Percentiles rank a stretch among this genome's conserved stretches.
Conservation (phyloP, 2,329 filamentous ascomycete species). For the Aspergillus pseudoglaucus region DNA sequence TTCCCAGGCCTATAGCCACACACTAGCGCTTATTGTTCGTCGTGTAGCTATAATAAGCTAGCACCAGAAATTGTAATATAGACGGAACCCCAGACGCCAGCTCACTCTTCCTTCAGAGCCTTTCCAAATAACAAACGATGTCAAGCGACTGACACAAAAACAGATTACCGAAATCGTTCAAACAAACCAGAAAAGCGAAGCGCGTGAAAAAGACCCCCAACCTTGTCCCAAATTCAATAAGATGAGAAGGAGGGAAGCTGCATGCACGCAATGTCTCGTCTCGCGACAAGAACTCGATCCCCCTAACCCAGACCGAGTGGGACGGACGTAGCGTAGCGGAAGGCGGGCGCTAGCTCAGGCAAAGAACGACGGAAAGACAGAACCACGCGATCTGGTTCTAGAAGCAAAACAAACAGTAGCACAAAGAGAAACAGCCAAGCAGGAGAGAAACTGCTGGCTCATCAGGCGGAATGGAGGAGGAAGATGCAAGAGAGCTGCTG, state of each 20-base stretch:
- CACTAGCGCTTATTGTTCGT: conserved; percentile 50
- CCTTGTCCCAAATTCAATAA: not conserved
- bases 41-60: conserved; percentile 31
- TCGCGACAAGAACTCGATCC: not conserved
- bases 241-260: not conserved
- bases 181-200: no score
- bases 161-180: no score
- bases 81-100: no score
- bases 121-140: no score
- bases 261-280: not conserved
- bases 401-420: not conserved
- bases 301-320: conserved; percentile 8
- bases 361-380: conserved; percentile 15
- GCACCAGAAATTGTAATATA: no score
- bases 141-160: no score
- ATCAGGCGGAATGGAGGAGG: not conserved
- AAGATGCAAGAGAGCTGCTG: conserved; percentile 3
- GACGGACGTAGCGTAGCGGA: conserved; percentile 14
- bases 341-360: conserved; percentile 8
- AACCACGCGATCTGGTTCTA: not conserved
- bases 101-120: no score
- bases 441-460: conserved; percentile 10
- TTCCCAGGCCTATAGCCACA: conserved; percentile 32
- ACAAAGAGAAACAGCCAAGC: conserved; percentile 4
- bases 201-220: no score